Evolutionary conservation across 441 rosid species (phyloP).

Genomic region (Daphne laureola): DNA sequence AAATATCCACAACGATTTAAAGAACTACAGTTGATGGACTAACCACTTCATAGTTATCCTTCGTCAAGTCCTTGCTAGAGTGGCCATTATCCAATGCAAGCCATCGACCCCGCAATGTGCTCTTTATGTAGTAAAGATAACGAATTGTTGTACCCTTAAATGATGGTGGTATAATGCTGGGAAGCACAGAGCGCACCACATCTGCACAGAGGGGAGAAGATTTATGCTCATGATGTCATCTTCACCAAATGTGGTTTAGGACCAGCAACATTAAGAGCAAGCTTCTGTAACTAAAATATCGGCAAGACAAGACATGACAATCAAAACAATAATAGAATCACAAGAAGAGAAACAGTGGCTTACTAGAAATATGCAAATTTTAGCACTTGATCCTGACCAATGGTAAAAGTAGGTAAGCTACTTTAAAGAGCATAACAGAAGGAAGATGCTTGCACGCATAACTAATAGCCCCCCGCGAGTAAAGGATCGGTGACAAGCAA

Average conservation of each 20-base stretch:
- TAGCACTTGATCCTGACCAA: too few species aligned
- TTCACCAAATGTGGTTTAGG: not conserved
- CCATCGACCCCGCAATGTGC: constrained; percentile 55
- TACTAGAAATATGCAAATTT: not conserved
- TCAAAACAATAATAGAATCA: not conserved
- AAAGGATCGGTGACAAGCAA: too few species aligned
- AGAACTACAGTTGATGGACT: constrained; percentile 16
- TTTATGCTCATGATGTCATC: constrained; percentile 1
- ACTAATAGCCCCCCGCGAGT: too few species aligned
- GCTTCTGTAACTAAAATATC: not conserved
- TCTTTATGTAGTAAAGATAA: constrained; percentile 67
- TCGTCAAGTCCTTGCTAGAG: constrained; percentile 28
- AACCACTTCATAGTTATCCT: constrained; percentile 61
- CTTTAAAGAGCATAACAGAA: too few species aligned
- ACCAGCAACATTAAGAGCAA: not conserved
- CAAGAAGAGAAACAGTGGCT: not conserved
- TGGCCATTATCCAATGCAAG: constrained; percentile 56
- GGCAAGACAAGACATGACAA: not conserved
- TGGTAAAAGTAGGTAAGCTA: too few species aligned
- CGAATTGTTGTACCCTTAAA: constrained; percentile 83
- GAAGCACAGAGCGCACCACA: constrained; percentile 61
- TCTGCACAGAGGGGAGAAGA: constrained; percentile 35
- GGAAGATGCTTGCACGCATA: too few species aligned
- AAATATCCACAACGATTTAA: constrained; percentile 2
- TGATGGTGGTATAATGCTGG: constrained; percentile 75